phyloP scores from a whole-genome alignment of 345 rosid genomes.

The Toxicodendron radicans region DNA sequence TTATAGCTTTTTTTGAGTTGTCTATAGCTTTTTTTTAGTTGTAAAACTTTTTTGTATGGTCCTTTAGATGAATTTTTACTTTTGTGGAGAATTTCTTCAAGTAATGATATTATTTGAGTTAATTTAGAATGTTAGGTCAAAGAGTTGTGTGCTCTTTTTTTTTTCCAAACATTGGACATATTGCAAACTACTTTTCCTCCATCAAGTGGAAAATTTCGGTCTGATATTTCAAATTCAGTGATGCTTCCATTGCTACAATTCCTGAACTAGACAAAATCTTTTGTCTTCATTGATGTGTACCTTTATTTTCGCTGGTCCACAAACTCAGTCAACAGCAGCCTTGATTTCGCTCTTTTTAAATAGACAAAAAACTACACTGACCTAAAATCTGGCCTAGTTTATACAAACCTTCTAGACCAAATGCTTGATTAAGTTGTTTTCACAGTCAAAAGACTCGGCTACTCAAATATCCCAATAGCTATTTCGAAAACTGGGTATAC shows the following conservation, averaged over 20 bases:
- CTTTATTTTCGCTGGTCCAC: slow-evolving; percentile 77
- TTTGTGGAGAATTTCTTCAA: too few relatives aligned
- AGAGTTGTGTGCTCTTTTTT: too few relatives aligned
- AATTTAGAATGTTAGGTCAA: too few relatives aligned
- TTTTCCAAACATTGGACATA: too few relatives aligned
- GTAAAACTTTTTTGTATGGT: too few relatives aligned
- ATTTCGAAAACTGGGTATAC: slow-evolving; percentile 88
- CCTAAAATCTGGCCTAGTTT: slow-evolving; percentile 44
- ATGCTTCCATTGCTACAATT: slow-evolving; percentile 60
- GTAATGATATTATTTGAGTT: too few relatives aligned
- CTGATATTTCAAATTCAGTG: slow-evolving; percentile 48
- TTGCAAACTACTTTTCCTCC: slow-evolving; percentile 63
- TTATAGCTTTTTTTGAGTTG: too few relatives aligned
- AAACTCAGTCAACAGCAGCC: slow-evolving; percentile 37
- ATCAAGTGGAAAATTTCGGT: slow-evolving; percentile 54
- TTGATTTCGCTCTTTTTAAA: slow-evolving; percentile 52
- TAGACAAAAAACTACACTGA: slow-evolving; percentile 52
- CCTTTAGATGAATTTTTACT: too few relatives aligned
- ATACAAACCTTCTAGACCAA: slow-evolving; percentile 74
- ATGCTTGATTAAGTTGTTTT: slow-evolving; percentile 67
- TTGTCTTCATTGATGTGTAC: slow-evolving; percentile 70
- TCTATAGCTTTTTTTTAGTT: too few relatives aligned
- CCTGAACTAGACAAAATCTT: slow-evolving; percentile 63
- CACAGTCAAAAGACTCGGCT: slow-evolving; percentile 68
- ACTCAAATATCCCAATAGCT: slow-evolving; percentile 37